Percentiles rank a stretch among this genome's conserved stretches.
Evolutionary conservation across 176 grass and related monocot genomes (phyloP).

Genomic region (maize (Zea mays)): Zm-B73-REFERENCE-NAM-5.0 NC_050099.1:15757001-15757500

Average conservation of each 20-base stretch:
- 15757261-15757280: no score
- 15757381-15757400: not conserved
- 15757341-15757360: not conserved
- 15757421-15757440: not conserved
- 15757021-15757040: no score
- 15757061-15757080: not conserved
- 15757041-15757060: no score
- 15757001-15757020: not conserved
- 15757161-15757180: not conserved
- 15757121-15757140: not conserved
- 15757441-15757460: not conserved
- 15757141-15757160: not conserved
- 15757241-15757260: no score
- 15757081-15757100: not conserved
- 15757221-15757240: not conserved
- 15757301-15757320: not conserved
- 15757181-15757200: constrained; percentile 23
- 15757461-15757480: not conserved
- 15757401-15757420: not conserved
- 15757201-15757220: not conserved
- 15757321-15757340: not conserved
- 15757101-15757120: not conserved
- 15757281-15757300: no score
- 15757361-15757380: not conserved
- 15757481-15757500: not conserved